Conservation (phyloP, 1,284 basidiomycete species). For the Leccinum subrobustum region DNA sequence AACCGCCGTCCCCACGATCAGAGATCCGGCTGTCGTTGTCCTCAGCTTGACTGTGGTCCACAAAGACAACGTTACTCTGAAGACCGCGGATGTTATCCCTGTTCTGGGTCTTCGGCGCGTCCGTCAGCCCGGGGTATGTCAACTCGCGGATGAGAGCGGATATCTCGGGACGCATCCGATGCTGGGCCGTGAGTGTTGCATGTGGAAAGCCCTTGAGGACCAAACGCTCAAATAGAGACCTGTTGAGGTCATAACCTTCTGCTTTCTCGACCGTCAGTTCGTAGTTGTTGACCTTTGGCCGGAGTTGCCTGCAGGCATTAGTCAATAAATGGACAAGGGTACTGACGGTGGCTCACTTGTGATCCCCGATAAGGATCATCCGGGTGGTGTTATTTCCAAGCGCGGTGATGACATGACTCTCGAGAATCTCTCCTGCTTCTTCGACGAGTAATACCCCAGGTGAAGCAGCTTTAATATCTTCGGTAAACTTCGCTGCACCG, state of each 20-base stretch:
- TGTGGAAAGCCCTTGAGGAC: slow-evolving; percentile 62
- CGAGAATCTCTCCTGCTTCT: slow-evolving; percentile 69
- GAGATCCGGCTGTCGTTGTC: slow-evolving; percentile 41
- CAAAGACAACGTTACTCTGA: slow-evolving; percentile 56
- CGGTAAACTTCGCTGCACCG: slow-evolving; percentile 57
- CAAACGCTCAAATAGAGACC: slow-evolving; percentile 64
- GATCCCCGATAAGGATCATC: slow-evolving; percentile 66
- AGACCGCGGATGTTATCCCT: slow-evolving; percentile 54
- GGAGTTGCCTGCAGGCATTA: slow-evolving; percentile 49
- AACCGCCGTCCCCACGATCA: slow-evolving; percentile 44
- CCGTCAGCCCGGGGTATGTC: slow-evolving; percentile 63
- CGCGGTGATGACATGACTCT: slow-evolving; percentile 62
- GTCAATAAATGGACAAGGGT: background rate
- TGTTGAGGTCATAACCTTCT: slow-evolving; percentile 60
- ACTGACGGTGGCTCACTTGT: slow-evolving; percentile 47
- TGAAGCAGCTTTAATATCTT: slow-evolving; percentile 43
- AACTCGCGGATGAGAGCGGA: slow-evolving; percentile 55
- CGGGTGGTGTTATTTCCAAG: slow-evolving; percentile 46
- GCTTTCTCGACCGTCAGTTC: slow-evolving; percentile 62
- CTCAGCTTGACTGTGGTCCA: slow-evolving; percentile 54
- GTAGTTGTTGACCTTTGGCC: slow-evolving; percentile 68
- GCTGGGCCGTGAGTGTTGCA: slow-evolving; percentile 50
- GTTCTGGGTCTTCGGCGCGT: slow-evolving; percentile 47
- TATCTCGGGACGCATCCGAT: slow-evolving; percentile 74
- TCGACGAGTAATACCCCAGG: slow-evolving; percentile 60